Evolutionary conservation across 1,284 basidiomycete genomes (phyloP).

Genomic region (Rhodotorula sp.): DNA sequence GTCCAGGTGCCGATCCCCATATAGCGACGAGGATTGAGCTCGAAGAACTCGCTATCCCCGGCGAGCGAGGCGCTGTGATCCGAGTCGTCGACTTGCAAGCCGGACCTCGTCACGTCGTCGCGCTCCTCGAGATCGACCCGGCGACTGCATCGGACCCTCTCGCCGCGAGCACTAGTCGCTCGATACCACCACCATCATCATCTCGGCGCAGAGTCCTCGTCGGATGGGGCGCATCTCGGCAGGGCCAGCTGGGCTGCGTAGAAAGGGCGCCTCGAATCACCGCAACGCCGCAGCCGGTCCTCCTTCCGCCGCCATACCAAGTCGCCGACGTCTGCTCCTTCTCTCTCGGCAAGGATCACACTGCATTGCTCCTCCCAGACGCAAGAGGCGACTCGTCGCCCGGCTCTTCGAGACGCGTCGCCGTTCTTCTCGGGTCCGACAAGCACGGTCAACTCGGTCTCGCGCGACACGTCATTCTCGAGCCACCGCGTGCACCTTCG

Average conservation of each 20-base stretch:
- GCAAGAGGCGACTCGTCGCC: not conserved
- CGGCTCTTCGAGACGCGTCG: no score
- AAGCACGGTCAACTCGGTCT: conserved; percentile 64
- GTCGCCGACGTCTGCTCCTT: conserved; percentile 5
- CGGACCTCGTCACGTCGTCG: conserved; percentile 70
- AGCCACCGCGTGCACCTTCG: not conserved
- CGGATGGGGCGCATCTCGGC: conserved; percentile 79
- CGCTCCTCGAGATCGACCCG: conserved; percentile 48
- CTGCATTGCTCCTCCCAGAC: conserved; percentile 20
- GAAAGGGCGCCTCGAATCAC: not conserved
- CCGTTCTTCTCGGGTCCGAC: conserved; percentile 53
- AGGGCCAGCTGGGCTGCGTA: conserved; percentile 67
- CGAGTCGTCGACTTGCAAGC: conserved; percentile 54
- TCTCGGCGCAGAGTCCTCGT: conserved; percentile 49
- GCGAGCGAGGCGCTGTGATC: not conserved
- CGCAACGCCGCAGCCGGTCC: conserved; percentile 50
- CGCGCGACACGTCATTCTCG: not conserved
- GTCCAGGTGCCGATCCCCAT: conserved; percentile 49
- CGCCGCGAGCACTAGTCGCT: no score
- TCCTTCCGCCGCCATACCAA: not conserved
- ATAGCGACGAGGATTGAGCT: conserved; percentile 13
- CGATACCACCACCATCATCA: conserved; percentile 1
- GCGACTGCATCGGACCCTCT: no score
- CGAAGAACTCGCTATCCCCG: conserved; percentile 31
- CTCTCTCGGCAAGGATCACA: conserved; percentile 37